Evolutionary conservation across 257 asterid species (phyloP), one percentile per base, ranked within the genome.

Genomic region (Handroanthus guayacan): DNA sequence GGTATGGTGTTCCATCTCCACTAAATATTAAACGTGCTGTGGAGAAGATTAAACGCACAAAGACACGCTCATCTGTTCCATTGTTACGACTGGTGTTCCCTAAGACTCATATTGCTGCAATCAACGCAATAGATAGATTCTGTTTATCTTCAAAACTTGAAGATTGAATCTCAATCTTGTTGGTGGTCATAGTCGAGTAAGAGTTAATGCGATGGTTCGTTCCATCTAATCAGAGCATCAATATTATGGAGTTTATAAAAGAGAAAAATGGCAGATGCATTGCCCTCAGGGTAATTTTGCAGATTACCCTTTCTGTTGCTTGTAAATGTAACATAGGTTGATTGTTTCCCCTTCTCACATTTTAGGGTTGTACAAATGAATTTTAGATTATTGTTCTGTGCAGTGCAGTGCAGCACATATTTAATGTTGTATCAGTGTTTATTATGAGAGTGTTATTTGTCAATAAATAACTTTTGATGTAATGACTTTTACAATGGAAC

Each of bases 81-180:
- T 75, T 95, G 75, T 71, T 92, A 86, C 87, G 90, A 67, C 75
- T 92, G 71, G 78, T 95, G 75, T 91, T 95, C 81, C 99, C 99
- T 5, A 55, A 61, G 60, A 95, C 97, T 77, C 93, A 89, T 62
- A 75, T 83, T 62, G 31, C 86, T 71, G 97, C 98, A 65, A 83
- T 92, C 14, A 58, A 58, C 6, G 88, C 75, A 73, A 85, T 95
- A 79, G 71, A 82, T 67, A 78, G 57, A 66, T 79, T 76, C 48
- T 79, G 64, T 60, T 50, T 70, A 44, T 69, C 84, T 62, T 44
- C 77, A 56, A 63, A 73, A 57, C 73, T 17, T 67, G 83, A 67
- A 64, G 47, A 14, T 43, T 70, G 80, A 80, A 65, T 62, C 81
- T 2, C 36, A 14, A 16, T 63, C 52, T 5, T 48, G 3, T 11